Evolutionary conservation across 2,329 filamentous ascomycete species (phyloP).

Genomic region (Trichoderma sp.): DNA sequence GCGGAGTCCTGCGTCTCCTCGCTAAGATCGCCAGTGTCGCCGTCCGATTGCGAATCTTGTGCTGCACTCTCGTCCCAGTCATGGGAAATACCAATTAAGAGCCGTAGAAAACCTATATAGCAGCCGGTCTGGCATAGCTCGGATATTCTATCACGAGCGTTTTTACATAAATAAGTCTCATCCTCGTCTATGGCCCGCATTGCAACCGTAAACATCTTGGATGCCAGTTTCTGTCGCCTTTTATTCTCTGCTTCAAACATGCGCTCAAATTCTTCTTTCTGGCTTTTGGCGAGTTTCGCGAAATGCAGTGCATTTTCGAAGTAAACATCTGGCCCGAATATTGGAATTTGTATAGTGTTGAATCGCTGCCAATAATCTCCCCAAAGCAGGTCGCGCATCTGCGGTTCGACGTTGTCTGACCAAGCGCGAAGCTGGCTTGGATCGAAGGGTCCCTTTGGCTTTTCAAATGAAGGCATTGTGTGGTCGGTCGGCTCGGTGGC

Average conservation of each 20-base stretch:
- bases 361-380: neutral
- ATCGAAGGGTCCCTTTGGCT: neutral
- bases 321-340: neutral
- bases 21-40: neutral
- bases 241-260: neutral
- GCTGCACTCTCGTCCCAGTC: neutral
- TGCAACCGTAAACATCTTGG: neutral
- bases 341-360: neutral
- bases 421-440: neutral
- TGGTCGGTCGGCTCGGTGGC: neutral
- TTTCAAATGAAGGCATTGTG: neutral
- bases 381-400: neutral
- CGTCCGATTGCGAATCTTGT: neutral
- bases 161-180: neutral
- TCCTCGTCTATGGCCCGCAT: neutral
- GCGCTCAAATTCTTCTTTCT: neutral
- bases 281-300: neutral
- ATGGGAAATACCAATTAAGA: neutral
- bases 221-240: neutral
- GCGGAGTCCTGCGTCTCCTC: neutral
- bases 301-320: neutral
- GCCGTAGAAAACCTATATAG: neutral
- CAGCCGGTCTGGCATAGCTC: neutral
- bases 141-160: neutral
- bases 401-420: neutral